Evolutionary conservation across 176 grass and related monocot species (phyloP), one percentile per base, ranked within the genome.

Genomic region (Oryza rufipogon): DNA sequence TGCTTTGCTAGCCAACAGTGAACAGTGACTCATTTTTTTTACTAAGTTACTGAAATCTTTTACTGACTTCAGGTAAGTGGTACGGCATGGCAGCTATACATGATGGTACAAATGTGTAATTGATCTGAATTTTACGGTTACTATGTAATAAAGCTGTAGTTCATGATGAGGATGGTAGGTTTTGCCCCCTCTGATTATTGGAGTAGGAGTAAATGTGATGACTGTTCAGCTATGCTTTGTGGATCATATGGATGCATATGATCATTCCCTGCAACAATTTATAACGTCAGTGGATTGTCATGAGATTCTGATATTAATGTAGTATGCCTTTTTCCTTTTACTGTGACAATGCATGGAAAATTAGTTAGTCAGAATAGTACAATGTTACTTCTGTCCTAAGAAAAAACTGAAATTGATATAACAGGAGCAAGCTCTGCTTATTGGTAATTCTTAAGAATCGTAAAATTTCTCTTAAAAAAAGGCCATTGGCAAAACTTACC

Each of bases 1-100:
- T 76, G 44, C 41, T 68, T 75, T 76, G 60, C 71, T 36, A 10
- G 34, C 34, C 34, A 36, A 36, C 34, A 4, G 6, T 26, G 1
- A 65, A 26, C 45, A 14, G 45, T 64, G 32, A 11, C 48, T 16
- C 7, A 20, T 20, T 30, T 73, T 51, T 79, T 45, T 32, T 49
- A 36, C 5, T 1, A 64, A 64, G 56, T 64, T 65, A 65, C 58
- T 65, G 19, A n/a, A 42, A n/a, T 68, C 73, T 80, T 80, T 80
- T 51, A 41, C 56, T 66, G 56, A 66, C 61, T 69, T 12, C 54
- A 58, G 71, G 51, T 33, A 42, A 58, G 17, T 58, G 15, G 52
- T 58, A 19, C 52, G 5, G 52, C 16, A 58, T 58, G 17, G 17
- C 52, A 19, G 52, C 52, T 58, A 58, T 17, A 17, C 17, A 16